Conservation (phyloP, 2,329 filamentous ascomycete species). For the Colletotrichum tropicicola region DNA sequence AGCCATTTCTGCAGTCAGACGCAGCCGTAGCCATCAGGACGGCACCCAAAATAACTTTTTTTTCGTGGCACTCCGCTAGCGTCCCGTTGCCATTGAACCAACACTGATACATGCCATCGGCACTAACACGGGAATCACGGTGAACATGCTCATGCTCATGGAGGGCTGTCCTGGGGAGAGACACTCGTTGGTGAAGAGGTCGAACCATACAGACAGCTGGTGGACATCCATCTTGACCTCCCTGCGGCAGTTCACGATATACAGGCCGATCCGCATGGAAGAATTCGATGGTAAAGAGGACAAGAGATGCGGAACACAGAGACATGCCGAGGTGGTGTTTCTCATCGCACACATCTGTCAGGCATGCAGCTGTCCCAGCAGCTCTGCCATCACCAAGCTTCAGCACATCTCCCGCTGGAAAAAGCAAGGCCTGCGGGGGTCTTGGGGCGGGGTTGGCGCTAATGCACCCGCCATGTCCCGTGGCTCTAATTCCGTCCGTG, state of each 20-base stretch:
- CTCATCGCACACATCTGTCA: neutral
- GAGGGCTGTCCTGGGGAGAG: no score
- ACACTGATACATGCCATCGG: no score
- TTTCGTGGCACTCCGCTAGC: no score
- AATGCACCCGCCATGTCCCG: neutral
- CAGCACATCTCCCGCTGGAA: neutral
- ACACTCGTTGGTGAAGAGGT: no score
- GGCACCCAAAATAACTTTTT: no score
- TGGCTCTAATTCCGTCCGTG: neutral
- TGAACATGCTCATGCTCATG: no score
- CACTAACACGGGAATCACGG: no score
- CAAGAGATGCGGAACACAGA: neutral
- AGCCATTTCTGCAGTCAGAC: neutral
- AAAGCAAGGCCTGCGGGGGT: no score
- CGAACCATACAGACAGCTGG: neutral
- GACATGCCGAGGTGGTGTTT: neutral
- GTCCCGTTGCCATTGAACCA: no score
- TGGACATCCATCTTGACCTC: neutral
- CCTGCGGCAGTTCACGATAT: neutral
- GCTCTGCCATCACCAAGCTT: neutral
- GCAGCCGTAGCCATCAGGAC: no score
- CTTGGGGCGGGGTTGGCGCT: no score
- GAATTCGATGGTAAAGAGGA: neutral
- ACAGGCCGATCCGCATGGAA: neutral
- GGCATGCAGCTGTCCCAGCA: constrained; percentile 1